phyloP scores from a whole-genome alignment of 2,329 filamentous ascomycete species.

The Pyrenochaeta sp. region DNA sequence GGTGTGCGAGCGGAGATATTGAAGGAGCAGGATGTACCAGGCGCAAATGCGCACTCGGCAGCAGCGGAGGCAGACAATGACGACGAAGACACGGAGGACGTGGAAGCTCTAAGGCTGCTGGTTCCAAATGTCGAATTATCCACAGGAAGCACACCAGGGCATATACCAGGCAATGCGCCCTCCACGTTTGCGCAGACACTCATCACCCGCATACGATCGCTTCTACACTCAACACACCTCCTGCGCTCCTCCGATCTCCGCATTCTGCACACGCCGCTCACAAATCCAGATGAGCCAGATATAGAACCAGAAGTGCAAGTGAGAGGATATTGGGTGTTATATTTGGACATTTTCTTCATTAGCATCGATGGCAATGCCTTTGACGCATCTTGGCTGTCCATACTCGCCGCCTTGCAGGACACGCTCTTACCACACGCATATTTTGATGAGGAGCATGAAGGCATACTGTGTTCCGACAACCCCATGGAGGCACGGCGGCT shows the following conservation, averaged over 20 bases:
- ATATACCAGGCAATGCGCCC: conserved; percentile 84
- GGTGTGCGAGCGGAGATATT: conserved; percentile 89
- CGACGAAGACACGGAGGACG: conserved; percentile 40
- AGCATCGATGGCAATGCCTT: conserved; percentile 92
- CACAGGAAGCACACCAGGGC: conserved; percentile 87
- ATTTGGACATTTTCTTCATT: conserved; percentile 94
- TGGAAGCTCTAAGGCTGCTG: conserved; percentile 71
- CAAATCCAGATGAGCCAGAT: conserved; percentile 55
- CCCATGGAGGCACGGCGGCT: conserved; percentile 65
- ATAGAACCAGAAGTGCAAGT: conserved; percentile 62
- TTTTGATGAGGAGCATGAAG: conserved; percentile 85
- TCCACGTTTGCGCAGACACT: conserved; percentile 83
- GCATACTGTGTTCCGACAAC: conserved; percentile 76
- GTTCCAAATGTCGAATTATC: conserved; percentile 94
- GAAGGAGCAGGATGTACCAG: conserved; percentile 75
- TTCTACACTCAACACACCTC: conserved; percentile 76
- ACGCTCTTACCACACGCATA: conserved; percentile 79
- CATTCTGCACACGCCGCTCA: conserved; percentile 70
- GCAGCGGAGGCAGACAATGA: conserved; percentile 18
- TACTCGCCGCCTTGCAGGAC: conserved; percentile 80
- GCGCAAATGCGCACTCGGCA: conserved; percentile 55
- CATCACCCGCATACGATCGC: conserved; percentile 78
- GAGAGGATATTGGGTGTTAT: conserved; percentile 93
- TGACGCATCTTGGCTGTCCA: conserved; percentile 86
- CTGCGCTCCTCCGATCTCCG: conserved; percentile 73